These are phyloP conservation scores for Monilinia vaccinii-corymbosi DNA, from an alignment of 2,329 filamentous ascomycete species.

Conservation along the genomic window DNA sequence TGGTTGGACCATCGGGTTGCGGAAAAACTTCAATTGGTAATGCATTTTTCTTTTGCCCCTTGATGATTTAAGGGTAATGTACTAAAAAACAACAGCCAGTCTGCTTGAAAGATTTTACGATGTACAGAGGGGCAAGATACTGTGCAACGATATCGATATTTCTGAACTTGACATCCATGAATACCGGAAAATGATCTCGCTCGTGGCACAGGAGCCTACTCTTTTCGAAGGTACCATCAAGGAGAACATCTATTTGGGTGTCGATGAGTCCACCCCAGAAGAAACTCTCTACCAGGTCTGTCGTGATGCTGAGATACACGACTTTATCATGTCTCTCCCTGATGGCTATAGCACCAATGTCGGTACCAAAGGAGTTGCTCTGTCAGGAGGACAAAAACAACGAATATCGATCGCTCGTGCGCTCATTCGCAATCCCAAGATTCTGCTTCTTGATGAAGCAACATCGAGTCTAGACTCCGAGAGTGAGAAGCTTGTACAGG, in stretches of 20 bases:
- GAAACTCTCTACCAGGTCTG: conserved; percentile 39
- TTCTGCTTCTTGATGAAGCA: conserved; percentile 51
- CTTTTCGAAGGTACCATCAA: conserved; percentile 53
- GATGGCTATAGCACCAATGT: conserved; percentile 41
- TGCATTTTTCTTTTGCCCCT: not conserved
- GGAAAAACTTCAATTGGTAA: conserved; percentile 5
- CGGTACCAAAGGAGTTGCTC: conserved; percentile 37
- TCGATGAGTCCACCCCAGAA: conserved; percentile 34
- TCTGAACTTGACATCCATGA: conserved; percentile 46
- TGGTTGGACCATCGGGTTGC: conserved; percentile 57
- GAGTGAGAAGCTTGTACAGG: conserved; percentile 50
- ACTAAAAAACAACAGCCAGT: not conserved
- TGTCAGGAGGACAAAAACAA: conserved; percentile 48
- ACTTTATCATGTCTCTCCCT: conserved; percentile 43
- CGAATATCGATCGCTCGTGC: conserved; percentile 46
- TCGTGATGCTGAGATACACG: conserved; percentile 41
- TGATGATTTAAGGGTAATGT: not conserved
- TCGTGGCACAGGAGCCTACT: conserved; percentile 68
- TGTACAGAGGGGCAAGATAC: conserved; percentile 51
- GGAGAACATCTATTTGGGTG: conserved; percentile 61
- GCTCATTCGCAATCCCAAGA: conserved; percentile 40
- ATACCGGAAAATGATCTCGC: conserved; percentile 56
- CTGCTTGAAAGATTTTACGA: conserved; percentile 54
- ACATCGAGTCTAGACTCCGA: conserved; percentile 48
- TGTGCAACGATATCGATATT: conserved; percentile 55